Percentiles rank a stretch among this genome's conserved stretches.
Evolutionary conservation across 2,329 filamentous ascomycete species (phyloP).

Genomic region (Phaeosphaeriaceae sp.): DNA sequence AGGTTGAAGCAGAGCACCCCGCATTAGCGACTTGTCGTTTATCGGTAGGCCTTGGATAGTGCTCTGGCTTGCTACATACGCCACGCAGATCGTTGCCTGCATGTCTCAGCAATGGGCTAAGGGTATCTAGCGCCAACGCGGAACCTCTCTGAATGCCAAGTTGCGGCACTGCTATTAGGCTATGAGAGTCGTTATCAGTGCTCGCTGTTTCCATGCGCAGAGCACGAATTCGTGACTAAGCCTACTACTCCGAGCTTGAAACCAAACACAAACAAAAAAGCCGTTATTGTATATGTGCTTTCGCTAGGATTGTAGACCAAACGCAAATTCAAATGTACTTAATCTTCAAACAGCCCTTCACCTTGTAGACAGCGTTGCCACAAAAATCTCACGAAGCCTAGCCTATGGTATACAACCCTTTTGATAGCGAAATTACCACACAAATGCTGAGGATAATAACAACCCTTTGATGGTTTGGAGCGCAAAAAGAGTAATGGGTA

Average conservation of each 20-base stretch:
- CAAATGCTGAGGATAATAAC: slow-evolving; percentile 3
- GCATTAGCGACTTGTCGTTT: not conserved
- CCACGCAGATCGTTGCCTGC: not conserved
- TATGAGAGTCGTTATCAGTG: not conserved
- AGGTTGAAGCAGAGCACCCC: not conserved
- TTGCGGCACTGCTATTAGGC: too few relatives aligned
- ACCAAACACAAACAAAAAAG: not conserved
- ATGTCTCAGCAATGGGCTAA: slow-evolving; percentile 2
- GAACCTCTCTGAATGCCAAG: not conserved
- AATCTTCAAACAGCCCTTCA: not conserved
- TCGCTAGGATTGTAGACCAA: not conserved
- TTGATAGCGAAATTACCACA: slow-evolving; percentile 1
- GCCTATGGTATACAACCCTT: not conserved
- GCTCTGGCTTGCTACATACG: not conserved
- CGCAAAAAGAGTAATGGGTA: not conserved
- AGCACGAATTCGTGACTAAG: not conserved
- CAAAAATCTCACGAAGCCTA: not conserved
- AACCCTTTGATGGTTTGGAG: too few relatives aligned
- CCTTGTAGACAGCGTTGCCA: not conserved
- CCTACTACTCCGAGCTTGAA: not conserved
- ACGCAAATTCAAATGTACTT: not conserved
- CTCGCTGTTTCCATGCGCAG: not conserved
- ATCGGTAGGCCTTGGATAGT: not conserved
- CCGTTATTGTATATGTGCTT: not conserved
- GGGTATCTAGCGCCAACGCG: not conserved